Evolutionary conservation across 768 basidiomycete species (phyloP), one percentile per base, ranked within the genome.

Genomic region (Boletus tomentosulus): DNA sequence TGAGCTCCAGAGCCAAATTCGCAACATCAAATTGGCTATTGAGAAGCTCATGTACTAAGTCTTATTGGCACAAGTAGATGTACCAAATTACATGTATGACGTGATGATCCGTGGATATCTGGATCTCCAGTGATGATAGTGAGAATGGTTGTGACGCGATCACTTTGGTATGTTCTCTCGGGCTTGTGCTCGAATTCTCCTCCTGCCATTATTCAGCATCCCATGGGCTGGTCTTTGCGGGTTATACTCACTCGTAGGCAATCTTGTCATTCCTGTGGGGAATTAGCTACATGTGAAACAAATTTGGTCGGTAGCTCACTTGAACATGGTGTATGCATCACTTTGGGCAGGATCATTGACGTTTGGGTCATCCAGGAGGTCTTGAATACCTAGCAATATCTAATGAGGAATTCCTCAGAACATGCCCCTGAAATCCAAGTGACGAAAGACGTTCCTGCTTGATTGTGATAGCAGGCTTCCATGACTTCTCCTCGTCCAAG

Each of bases 391-490:
- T 11, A 98, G 78, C 27, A 97, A 74, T 62, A 99, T 95, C 97
- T 99, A 63, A 42, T 24, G 43, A 42, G 27, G 22, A 6, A 45
- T 22, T 12, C 19, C 10, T 51, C 34, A 35, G 34, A 41, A 37
- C 35, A 47, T 31, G 10, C 27, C 45, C 44, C 48, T 38, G 41
- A 37, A 3, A 22, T 30, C 50, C 13, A 24, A 12, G 35, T 31
- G 41, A 12, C n/a, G 12, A 55, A 42, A 51, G 33, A 59, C 73
- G 37, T 25, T 89, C 96, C 81, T 98, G 97, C 71, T 98, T 99
- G 74, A 99, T 94, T 2, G 97, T 98, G 62, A 99, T 98, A 7
- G 94, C 91, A 25, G 97, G 94, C 68, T 98, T 98, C 97, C 97
- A 99, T 1, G 87, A 87, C 70, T 99, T 98, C 73, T 99, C 97